Base-by-base conservation (phyloP, 768 basidiomycete genomes). In the Tricholoma furcatifolium region DNA sequence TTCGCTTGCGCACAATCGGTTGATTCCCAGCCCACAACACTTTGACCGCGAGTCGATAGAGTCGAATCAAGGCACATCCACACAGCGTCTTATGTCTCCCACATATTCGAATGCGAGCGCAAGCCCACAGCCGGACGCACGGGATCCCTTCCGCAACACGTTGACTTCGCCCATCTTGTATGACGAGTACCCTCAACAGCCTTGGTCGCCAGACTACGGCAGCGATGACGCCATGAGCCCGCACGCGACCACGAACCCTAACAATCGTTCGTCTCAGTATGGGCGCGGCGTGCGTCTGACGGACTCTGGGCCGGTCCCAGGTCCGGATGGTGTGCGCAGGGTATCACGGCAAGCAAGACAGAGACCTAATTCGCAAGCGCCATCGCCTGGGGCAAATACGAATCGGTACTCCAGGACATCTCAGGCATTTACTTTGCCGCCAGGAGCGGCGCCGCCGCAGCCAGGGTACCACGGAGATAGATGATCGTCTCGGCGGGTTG, bases 271-370 rank as follows among this genome's bases (percentile, higher is more conserved):
- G 76, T 76, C 57, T 74, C 17, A 27, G 31, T 50, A 45, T 32
- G 54, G 51, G 4, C 81, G 89, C 10, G 92, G 94, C 20, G 78
- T 97, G 43, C 85, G 85, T 41, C 69, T 98, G 51, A 81, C 81
- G 50, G 95, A 98, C 59, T 73, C 81, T 61, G 95, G 95, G 12
- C 92, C 91, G 35, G 88, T 94, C 2, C 85, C 89, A 36, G 80
- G 81, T 32, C 80, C 84, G 8, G 85, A 88, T 15, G 87, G 88
- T 48, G 93, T 93, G 23, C 80, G 92, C 36, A 72, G 93, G 52
- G 88, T 95, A 23, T 80, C 89, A 43, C 74, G 90, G 61, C 82
- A 79, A 43, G 63, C 74, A 8, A 70, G 70, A 35, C 76, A 85
- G 59, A 74, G 88, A 41, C 78, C 85, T 12, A 74, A 80, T 23